These are phyloP conservation scores for Eucalyptus erythrocorys DNA, from an alignment of 345 rosid species.

Conservation along the genomic window DNA sequence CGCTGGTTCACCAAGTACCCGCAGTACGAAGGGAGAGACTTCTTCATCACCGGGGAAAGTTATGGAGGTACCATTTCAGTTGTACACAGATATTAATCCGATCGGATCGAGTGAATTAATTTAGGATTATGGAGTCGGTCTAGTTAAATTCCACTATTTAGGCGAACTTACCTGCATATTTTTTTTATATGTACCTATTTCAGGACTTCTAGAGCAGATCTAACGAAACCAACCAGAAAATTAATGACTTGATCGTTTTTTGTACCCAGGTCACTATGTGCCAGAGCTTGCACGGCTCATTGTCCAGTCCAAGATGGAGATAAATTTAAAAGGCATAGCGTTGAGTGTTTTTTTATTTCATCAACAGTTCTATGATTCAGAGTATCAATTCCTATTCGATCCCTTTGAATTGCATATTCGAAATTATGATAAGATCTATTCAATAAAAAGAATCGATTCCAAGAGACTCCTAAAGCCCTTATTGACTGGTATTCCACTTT, in stretches of 20 bases:
- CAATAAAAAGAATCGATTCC: not conserved
- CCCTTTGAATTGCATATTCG: not conserved
- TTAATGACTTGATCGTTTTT: not conserved
- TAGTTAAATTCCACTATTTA: not conserved
- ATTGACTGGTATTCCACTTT: not conserved
- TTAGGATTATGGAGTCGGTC: not conserved
- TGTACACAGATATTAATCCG: not conserved
- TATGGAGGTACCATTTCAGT: slow-evolving; percentile 10
- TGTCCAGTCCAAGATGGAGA: slow-evolving; percentile 1
- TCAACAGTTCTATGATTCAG: not conserved
- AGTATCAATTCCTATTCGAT: not conserved
- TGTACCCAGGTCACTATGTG: slow-evolving; percentile 25
- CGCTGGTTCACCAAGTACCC: slow-evolving; percentile 17
- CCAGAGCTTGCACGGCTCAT: slow-evolving; percentile 32
- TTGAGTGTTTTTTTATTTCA: slow-evolving; percentile 1
- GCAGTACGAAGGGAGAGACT: slow-evolving; percentile 12
- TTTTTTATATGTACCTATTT: not conserved
- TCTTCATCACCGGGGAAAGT: slow-evolving; percentile 24
- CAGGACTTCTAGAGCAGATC: not conserved
- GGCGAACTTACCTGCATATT: not conserved
- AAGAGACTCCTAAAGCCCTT: not conserved
- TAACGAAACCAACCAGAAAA: not conserved
- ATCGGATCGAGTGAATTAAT: not conserved
- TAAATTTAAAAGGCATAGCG: slow-evolving; percentile 25
- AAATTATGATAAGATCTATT: not conserved